These are phyloP conservation scores for Paramarasmius palmivorus DNA, from an alignment of 1,284 basidiomycete species.

Conservation along the genomic window DNA sequence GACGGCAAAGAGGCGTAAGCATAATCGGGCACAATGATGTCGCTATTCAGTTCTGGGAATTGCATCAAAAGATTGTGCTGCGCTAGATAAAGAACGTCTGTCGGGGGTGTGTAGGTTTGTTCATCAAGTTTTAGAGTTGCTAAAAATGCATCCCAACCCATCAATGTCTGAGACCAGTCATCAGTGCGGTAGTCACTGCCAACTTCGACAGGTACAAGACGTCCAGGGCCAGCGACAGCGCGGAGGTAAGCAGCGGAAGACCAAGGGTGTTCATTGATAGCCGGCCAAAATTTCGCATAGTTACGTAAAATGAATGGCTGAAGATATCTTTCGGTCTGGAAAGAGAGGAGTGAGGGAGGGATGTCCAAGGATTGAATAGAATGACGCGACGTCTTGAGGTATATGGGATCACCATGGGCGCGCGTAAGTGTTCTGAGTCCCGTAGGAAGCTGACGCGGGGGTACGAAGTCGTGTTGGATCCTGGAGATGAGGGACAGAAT, in stretches of 20 bases:
- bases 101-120: constrained; percentile 20
- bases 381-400: constrained; percentile 22
- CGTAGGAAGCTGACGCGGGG: constrained; percentile 16
- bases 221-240: constrained; percentile 68
- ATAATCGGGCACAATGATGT: constrained; percentile 86
- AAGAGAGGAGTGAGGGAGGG: constrained; percentile 59
- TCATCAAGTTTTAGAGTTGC: constrained; percentile 48
- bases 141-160: constrained; percentile 81
- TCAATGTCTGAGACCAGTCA: constrained; percentile 83
- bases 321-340: constrained; percentile 41
- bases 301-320: constrained; percentile 75
- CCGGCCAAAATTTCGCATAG: constrained; percentile 69
- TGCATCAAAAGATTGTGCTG: constrained; percentile 88
- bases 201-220: constrained; percentile 89
- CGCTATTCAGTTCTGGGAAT: constrained; percentile 75
- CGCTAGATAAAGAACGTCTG: constrained; percentile 77
- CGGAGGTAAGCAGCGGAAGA: constrained; percentile 66
- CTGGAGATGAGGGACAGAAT: constrained; percentile 59
- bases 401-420: constrained; percentile 4
- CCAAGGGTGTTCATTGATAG: constrained; percentile 72
- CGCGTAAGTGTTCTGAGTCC: background rate
- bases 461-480: constrained; percentile 38
- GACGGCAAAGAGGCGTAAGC: constrained; percentile 70
- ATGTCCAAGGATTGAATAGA: constrained; percentile 36
- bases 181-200: constrained; percentile 82